phyloP scores from a whole-genome alignment of 1,284 basidiomycete species.

The Gomphus sp. region DNA sequence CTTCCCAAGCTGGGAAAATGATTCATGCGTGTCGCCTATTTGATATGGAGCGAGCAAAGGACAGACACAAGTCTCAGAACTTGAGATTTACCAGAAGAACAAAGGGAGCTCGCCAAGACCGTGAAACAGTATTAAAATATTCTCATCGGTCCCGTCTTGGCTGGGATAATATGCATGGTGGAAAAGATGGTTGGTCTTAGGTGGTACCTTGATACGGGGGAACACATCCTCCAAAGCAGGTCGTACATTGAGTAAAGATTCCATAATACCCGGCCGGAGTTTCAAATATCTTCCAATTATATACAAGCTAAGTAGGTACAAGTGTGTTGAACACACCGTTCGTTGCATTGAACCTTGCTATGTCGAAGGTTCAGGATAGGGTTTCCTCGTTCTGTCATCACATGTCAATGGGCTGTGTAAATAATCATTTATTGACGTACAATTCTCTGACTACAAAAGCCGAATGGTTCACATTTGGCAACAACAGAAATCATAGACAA shows the following conservation, averaged over 20 bases:
- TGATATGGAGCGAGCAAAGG: not conserved
- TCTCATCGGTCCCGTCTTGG: slow-evolving; percentile 78
- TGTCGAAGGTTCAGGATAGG: not conserved
- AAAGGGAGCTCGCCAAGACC: slow-evolving; percentile 58
- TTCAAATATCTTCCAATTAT: not conserved
- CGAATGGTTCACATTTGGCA: not conserved
- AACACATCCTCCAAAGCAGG: not conserved
- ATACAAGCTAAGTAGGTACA: not conserved
- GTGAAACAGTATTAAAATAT: slow-evolving; percentile 79
- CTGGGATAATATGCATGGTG: slow-evolving; percentile 59
- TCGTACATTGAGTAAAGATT: slow-evolving; percentile 2
- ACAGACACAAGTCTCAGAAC: slow-evolving; percentile 2
- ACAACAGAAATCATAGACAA: not conserved
- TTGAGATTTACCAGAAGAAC: not conserved
- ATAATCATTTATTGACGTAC: not conserved
- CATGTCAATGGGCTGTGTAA: not conserved
- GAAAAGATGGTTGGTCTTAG: slow-evolving; percentile 38
- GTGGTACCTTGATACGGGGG: slow-evolving; percentile 42
- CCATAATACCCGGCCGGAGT: slow-evolving; percentile 4
- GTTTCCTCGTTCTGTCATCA: not conserved
- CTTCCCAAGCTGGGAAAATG: slow-evolving; percentile 67
- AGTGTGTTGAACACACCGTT: too few relatives aligned
- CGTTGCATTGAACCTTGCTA: not conserved
- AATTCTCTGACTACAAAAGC: slow-evolving; percentile 1
- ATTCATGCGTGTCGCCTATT: slow-evolving; percentile 71